Conservation (phyloP, 495 filamentous ascomycete genomes). For the Cudoniella acicularis region DNA sequence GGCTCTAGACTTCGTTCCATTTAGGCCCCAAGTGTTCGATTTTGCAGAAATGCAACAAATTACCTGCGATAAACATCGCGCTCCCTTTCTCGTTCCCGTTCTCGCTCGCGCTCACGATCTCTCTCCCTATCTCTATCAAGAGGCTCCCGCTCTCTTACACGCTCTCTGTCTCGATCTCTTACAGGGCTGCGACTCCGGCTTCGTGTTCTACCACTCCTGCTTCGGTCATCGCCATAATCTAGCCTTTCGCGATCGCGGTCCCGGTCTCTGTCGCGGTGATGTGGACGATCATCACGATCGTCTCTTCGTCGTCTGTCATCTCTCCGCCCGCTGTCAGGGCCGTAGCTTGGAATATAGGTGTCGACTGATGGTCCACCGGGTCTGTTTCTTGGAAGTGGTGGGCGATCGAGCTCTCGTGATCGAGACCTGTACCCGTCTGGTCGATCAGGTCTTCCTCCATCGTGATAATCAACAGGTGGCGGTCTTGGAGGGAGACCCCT, state of each 20-base stretch:
- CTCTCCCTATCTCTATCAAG: slow-evolving; percentile 16
- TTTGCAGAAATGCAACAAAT: background rate
- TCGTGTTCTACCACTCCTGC: slow-evolving; percentile 40
- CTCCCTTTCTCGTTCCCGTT: no score
- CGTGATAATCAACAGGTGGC: slow-evolving; percentile 24
- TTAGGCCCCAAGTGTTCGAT: background rate
- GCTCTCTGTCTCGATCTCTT: slow-evolving; percentile 34
- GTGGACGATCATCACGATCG: slow-evolving; percentile 42
- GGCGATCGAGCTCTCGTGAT: slow-evolving; percentile 28
- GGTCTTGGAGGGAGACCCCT: slow-evolving; percentile 26
- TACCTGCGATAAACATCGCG: slow-evolving; percentile 16
- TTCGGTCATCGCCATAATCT: slow-evolving; percentile 44
- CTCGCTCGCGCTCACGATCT: slow-evolving; percentile 9
- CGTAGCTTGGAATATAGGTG: slow-evolving; percentile 59
- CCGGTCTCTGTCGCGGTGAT: slow-evolving; percentile 39
- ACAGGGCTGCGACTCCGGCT: slow-evolving; percentile 48
- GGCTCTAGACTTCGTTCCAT: background rate
- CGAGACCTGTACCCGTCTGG: slow-evolving; percentile 34
- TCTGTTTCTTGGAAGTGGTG: slow-evolving; percentile 25
- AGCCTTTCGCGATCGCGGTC: slow-evolving; percentile 33
- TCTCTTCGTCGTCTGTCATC: slow-evolving; percentile 25
- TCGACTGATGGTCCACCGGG: slow-evolving; percentile 36
- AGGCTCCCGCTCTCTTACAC: slow-evolving; percentile 17
- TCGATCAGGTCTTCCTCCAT: slow-evolving; percentile 30
- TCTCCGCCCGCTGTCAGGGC: slow-evolving; percentile 15